Base-by-base conservation (phyloP, 371 early-diverging fungal genomes). In the Lichtheimia corymbifera region DNA sequence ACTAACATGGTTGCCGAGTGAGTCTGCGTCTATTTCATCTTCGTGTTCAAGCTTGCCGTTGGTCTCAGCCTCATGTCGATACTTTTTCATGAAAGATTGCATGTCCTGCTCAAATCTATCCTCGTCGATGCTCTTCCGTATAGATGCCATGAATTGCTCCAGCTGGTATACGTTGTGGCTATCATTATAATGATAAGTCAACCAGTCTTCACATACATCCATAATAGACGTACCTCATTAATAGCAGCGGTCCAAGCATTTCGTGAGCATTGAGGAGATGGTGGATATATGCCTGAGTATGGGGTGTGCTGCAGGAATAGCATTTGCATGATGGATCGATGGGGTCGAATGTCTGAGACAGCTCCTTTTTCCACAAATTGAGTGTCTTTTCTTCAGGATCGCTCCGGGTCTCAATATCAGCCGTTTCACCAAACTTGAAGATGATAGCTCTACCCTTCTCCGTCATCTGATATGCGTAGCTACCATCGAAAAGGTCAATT, bases 211-310 rank as follows among this genome's bases (percentile, higher is more conserved):
- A 11, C 35, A 35, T 35, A 9, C 11, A 35, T 2, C 35, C 11
- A 9, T 35, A 11, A 9, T 11, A 2, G 9, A 5, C 28, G 43
- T 78, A 80, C 82, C 80, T 80, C 88, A 90, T 91, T n/a, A 93
- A 64, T 51, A 93, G 67, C 11, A 93, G 85, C 0, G 87, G 84
- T 5, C 84, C 92, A 53, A 93, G 73, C 92, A 93, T 93, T 70
- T 93, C 93, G 50, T 88, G 88, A 2, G 91, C 82, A 51, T 78
- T 83, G 50, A 91, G 61, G 35, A 93, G 74, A 61, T 93, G 93
- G 67, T 91, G 87, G 58, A 91, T 80, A 65, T 91, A 93, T 7
- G 92, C 87, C 30, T 89, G 83, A 20, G 88, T 83, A 72, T 91
- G 88, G 42, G 80, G 80, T 30, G 75, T 74, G 52, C 75, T 70